Conservation (phyloP, 495 filamentous ascomycete genomes). For the Bryoglossum gracile region DNA sequence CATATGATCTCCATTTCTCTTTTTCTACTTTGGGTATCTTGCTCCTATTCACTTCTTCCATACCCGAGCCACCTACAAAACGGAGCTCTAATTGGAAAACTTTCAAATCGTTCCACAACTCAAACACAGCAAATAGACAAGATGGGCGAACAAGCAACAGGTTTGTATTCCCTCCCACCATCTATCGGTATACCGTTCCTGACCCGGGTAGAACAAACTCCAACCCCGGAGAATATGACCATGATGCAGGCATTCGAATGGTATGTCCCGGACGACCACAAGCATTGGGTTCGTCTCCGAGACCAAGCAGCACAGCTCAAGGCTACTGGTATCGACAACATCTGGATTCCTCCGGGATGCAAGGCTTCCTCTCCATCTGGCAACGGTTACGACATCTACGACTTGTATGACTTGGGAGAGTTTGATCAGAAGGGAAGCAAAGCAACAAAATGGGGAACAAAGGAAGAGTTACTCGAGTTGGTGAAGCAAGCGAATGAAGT, state of each 20-base stretch:
- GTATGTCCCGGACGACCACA: constrained; percentile 58
- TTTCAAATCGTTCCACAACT: too few relatives aligned
- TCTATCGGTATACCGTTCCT: background rate
- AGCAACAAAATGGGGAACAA: constrained; percentile 68
- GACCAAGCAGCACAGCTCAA: constrained; percentile 47
- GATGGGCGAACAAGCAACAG: constrained; percentile 16
- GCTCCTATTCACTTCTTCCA: background rate
- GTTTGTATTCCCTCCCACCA: background rate
- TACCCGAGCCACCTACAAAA: background rate
- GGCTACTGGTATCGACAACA: constrained; percentile 53
- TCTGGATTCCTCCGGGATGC: constrained; percentile 71
- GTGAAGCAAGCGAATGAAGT: constrained; percentile 40
- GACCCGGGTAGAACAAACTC: constrained; percentile 13
- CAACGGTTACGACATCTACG: constrained; percentile 74
- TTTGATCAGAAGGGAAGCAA: constrained; percentile 63
- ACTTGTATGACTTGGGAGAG: constrained; percentile 69
- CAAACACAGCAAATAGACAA: background rate
- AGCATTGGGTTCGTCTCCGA: constrained; percentile 56
- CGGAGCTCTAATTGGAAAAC: background rate
- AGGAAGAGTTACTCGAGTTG: constrained; percentile 52
- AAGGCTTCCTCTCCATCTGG: constrained; percentile 56
- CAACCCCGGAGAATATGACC: constrained; percentile 47
- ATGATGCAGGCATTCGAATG: constrained; percentile 72
- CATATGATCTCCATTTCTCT: background rate
- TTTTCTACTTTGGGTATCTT: too few relatives aligned